Evolutionary conservation across 805 yeast species (phyloP), one percentile per base, ranked within the genome.

Genomic region (Tetrapisispora arboricola): DNA sequence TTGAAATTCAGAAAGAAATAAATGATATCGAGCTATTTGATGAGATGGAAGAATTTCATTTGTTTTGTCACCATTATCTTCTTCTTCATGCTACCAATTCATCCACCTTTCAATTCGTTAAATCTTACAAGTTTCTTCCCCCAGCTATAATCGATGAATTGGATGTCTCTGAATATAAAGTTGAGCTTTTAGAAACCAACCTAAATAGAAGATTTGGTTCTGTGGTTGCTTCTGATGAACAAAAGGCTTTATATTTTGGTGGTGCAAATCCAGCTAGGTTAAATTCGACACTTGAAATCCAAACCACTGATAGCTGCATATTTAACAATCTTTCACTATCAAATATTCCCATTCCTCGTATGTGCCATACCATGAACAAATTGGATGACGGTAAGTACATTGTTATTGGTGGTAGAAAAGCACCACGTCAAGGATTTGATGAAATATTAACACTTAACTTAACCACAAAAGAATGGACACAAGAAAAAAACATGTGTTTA

Each of bases 41-140:
- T 57, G 94, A 84, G 60, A 73, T 84, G 75, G 94, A 84, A 60
- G 94, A 84, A 58, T 83, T 84, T 47, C 70, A 78, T 22, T 53
- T 80, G 12, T 84, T 81, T 52, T 75, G 84, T 43, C 90, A 82
- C 50, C 92, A 84, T 55, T 84, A 84, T 52, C 65, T 78, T 28
- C 66, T 80, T 30, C 65, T 79, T 2, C 87, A 80, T 58, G 85
- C 85, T 2, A 68, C 78, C 0, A 75, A 72, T 48, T 49, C 50
- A 13, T 11, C 26, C 3, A 36, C 24, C 2, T 53, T 49, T 40
- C 9, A 22, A 17, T 49, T 47, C 37, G 21, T 18, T 7, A 19
- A 38, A 17, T 27, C 18, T n/a, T 44, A 45, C 28, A 36, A 27
- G 32, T 43, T 47, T 18, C 26, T n/a, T 11, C 19, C 9, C 11